A percentile compares a stretch with the other conserved stretches of the same genome.
phyloP scores from a whole-genome alignment of 1,284 basidiomycete genomes.

The Coniophora puteana region DNA sequence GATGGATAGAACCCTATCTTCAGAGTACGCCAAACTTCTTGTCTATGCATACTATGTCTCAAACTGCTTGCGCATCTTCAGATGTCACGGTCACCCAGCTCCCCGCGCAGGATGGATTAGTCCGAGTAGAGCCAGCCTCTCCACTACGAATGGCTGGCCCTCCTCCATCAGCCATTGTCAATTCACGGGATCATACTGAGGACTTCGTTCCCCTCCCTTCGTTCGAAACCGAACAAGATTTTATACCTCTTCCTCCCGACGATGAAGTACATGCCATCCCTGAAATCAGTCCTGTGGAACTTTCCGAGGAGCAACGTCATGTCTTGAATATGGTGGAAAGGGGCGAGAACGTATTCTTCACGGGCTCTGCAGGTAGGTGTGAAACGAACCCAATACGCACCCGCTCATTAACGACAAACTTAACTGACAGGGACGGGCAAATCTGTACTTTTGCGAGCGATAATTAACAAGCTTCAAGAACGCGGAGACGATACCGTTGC shows the following conservation, averaged over 20 bases:
- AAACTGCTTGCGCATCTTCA: too few species aligned
- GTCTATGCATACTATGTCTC: not conserved
- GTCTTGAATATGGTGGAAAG: constrained; percentile 47
- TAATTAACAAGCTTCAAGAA: constrained; percentile 65
- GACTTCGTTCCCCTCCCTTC: too few species aligned
- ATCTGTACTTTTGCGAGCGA: constrained; percentile 89
- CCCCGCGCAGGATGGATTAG: too few species aligned
- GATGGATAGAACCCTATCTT: constrained; percentile 36
- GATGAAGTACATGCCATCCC: not conserved
- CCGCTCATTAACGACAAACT: not conserved
- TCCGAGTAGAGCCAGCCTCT: too few species aligned
- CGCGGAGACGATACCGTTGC: constrained; percentile 72
- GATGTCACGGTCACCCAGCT: too few species aligned
- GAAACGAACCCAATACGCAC: not conserved
- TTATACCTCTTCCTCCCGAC: not conserved
- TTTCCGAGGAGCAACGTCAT: constrained; percentile 51
- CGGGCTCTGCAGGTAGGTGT: constrained; percentile 70
- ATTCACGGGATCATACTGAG: not conserved
- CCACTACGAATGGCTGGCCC: too few species aligned
- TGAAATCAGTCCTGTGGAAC: too few species aligned
- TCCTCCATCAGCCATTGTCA: not conserved
- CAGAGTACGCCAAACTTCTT: not conserved
- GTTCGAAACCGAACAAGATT: too few species aligned
- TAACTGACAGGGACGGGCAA: constrained; percentile 80
- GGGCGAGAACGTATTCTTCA: constrained; percentile 73